Conservation (phyloP, 768 basidiomycete species). For the Suillus placidus region DNA sequence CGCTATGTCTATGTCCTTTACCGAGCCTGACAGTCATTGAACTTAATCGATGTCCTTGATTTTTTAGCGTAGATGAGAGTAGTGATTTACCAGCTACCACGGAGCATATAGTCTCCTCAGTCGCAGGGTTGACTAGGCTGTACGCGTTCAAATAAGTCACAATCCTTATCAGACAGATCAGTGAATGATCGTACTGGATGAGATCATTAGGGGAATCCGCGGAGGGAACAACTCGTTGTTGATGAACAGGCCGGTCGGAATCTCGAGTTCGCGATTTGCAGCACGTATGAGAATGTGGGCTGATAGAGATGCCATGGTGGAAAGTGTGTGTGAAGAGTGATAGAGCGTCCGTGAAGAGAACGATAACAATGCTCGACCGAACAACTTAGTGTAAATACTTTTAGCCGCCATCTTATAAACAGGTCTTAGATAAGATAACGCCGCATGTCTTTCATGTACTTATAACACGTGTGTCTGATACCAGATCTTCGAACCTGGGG, state of each 20-base stretch:
- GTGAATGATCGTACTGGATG: slow-evolving; percentile 53
- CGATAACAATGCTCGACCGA: slow-evolving; percentile 1
- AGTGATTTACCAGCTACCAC: slow-evolving; percentile 58
- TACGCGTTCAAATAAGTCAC: slow-evolving; percentile 19
- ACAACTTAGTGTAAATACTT: neutral
- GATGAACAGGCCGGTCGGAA: slow-evolving; percentile 89
- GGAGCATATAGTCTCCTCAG: slow-evolving; percentile 71
- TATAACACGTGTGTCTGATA: neutral
- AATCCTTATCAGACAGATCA: slow-evolving; percentile 23
- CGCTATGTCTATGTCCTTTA: slow-evolving; percentile 80
- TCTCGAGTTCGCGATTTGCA: slow-evolving; percentile 52
- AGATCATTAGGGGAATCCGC: slow-evolving; percentile 59
- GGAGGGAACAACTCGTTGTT: slow-evolving; percentile 84
- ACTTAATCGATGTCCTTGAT: neutral
- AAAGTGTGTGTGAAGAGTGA: slow-evolving; percentile 6
- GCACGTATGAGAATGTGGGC: slow-evolving; percentile 44
- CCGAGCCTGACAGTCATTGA: slow-evolving; percentile 48
- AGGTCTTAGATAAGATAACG: slow-evolving; percentile 18
- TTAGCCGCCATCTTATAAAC: neutral
- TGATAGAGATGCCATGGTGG: slow-evolving; percentile 47
- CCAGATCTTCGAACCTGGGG: slow-evolving; percentile 2
- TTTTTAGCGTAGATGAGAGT: neutral
- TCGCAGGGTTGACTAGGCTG: slow-evolving; percentile 81
- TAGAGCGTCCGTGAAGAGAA: neutral
- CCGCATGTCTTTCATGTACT: neutral